Evolutionary conservation across 192 early-diverging fungal genomes (phyloP), one percentile per base, ranked within the genome.

Genomic region (Paraglomus brasilianum): DNA sequence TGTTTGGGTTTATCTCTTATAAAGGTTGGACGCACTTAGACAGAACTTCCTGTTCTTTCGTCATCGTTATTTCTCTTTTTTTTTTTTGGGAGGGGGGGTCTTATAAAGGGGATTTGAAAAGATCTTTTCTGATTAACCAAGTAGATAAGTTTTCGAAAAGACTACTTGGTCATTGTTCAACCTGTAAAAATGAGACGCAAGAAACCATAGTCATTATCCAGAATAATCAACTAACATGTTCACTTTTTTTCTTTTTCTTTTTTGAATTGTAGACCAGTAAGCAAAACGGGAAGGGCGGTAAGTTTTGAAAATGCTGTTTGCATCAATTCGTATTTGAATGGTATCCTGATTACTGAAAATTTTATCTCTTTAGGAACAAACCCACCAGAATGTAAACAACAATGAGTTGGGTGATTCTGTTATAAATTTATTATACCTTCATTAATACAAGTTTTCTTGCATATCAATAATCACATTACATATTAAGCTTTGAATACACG

Each of bases 211-310:
- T 63, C 36, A 19, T 5, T 21, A 42, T 60, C 19, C 13, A 17
- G 13, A 36, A 15, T n/a, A 44, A 22, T 22, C 8, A 6, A 63
- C 19, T 43, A 44, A 36, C 43, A 10, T 30, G 6, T 22, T 22
- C 5, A 24, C 17, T 63, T 17, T 13, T 10, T 39, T 63, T 39
- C 13, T 22, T 45, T 63, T 43, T 43, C 44, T 24, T 44, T 8
- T 40, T 13, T 22, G 19, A 3, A 10, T 45, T 46, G 7, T 39
- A 63, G 61, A 5, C n/a, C 61, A 21, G 8, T 8, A 43, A 22
- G 45, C 42, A 21, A 42, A 63, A 63, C 47, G 61, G 61, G 43
- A 21, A 63, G 61, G 61, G 44, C 14, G 61, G 61, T 63, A 63
- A 63, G 47, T 63, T 15, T 60, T 41, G 22, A 14, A 8, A 36